Evolutionary conservation across 352 stramenopile species (phyloP), one percentile per base, ranked within the genome.

Genomic region (Phytophthora rubi): DNA sequence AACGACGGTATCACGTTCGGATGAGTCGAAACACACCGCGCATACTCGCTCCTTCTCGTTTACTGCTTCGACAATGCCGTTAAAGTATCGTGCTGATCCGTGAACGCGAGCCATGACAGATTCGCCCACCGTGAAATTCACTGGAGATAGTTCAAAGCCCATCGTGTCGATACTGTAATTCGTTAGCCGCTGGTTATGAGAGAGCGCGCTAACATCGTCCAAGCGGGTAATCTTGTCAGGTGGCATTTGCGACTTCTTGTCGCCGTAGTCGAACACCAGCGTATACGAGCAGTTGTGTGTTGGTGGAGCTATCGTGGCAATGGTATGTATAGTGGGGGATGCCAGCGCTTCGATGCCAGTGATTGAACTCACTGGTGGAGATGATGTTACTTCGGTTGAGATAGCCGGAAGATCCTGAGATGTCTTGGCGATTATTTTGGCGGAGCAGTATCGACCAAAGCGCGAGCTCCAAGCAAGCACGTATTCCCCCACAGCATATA

Each of bases 121-220:
- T 51, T 93, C 86, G 2, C 86, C 84, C 7, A 90, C 70, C 0
- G 59, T 63, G 45, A 92, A 93, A 37, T 13, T 70, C 18, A 86
- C 74, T 7, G 77, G 72, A 21, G 71, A 77, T 26, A 93, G 75
- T 73, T 93, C 86, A 62, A 91, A 92, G 6, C 86, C 86, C 60
- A 91, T 90, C 5, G 84, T 82, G 64, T 93, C 84, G 55, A 93
- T 89, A 54, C 79, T 89, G 66, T 88, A 91, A 53, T 93, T 93
- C 2, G 83, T 93, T 44, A 93, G 76, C 18, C 81, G 83, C 57
- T 93, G 83, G 4, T 73, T 82, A 30, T 83, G 81, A 26, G 78
- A 76, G 3, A 93, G 72, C 42, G 84, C 86, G 23, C 83, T 74
- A 8, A 62, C 53, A 55, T 89, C 83, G 49, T 90, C 76, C 53